Evolutionary conservation across 768 basidiomycete species (phyloP), one percentile per base, ranked within the genome.

Genomic region (Auriculariales sp.): DNA sequence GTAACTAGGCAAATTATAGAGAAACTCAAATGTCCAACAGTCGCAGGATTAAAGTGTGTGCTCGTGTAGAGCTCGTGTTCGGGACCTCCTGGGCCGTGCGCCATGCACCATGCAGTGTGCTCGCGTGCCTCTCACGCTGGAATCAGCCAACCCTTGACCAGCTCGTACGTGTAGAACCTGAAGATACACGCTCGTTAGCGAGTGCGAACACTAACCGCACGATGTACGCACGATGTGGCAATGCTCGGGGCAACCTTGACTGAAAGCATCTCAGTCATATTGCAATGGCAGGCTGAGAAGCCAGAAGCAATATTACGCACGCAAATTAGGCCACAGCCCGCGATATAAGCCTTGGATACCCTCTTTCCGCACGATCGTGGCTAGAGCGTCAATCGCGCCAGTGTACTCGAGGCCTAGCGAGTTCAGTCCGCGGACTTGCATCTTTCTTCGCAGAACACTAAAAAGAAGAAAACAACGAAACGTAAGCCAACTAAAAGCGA

Each of bases 171-270:
- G 68, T 84, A 87, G 61, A 89, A 88, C 30, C 54, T 55, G 28
- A 31, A 9, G 25, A 3, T 3, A 47, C 33, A 30, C n/a, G 10
- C 10, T 10, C 34, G 24, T 14, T 22, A 17, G 28, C 45, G 48
- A 29, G 22, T 9, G 28, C 22, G 22, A 49, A 22, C n/a, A 28
- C 31, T n/a, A 32, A 32, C 9, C 15, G 7, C 31, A 32, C 31
- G 9, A 32, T 15, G 31, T 9, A 32, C 31, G 31, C 45, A 61
- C 28, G 81, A 82, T 31, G 83, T 90, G 30, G 88, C 85, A 52
- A 90, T 90, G 60, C 84, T 87, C 17, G 88, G 88, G 1, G 87
- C 82, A n/a, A 90, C 88, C 62, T 91, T 90, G 53, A 91, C 87
- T 89, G 62, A 52, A 53, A 33, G 14, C 32, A 44, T 25, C 22